Conservation (phyloP, 2,329 filamentous ascomycete species). For the Karstenula rhodostoma region DNA sequence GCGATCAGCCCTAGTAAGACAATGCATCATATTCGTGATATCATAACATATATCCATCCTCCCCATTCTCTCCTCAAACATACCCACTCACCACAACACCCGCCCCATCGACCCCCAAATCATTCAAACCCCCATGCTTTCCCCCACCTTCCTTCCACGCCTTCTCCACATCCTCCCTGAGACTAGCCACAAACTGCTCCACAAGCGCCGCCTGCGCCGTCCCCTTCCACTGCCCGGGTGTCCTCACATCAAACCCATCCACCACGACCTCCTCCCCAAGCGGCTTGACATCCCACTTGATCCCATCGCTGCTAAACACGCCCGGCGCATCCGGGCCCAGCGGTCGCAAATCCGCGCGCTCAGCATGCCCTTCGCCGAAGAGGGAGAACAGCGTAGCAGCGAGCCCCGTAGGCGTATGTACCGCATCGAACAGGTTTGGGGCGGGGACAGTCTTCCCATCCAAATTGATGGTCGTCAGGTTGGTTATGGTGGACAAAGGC, state of each 20-base stretch:
- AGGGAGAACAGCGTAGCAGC: slow-evolving; percentile 37
- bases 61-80: slow-evolving; percentile 1
- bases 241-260: slow-evolving; percentile 40
- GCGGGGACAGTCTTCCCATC: not conserved
- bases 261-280: slow-evolving; percentile 38
- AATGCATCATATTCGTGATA: not conserved
- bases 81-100: slow-evolving; percentile 30
- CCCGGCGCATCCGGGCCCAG: slow-evolving; percentile 44
- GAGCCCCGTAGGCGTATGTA: slow-evolving; percentile 27
- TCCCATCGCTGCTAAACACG: slow-evolving; percentile 28
- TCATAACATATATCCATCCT: not conserved
- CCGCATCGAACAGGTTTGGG: slow-evolving; percentile 29
- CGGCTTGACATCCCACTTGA: slow-evolving; percentile 26
- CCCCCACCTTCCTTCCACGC: slow-evolving; percentile 28
- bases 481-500: not conserved
- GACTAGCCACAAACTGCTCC: slow-evolving; percentile 22
- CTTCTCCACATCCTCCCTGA: slow-evolving; percentile 28
- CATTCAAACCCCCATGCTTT: slow-evolving; percentile 21
- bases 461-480: slow-evolving; percentile 2
- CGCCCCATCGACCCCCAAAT: slow-evolving; percentile 33
- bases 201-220: slow-evolving; percentile 33
- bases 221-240: slow-evolving; percentile 35
- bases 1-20: not conserved
- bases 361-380: slow-evolving; percentile 35
- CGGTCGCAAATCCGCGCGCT: slow-evolving; percentile 37